Evolutionary conservation across 768 basidiomycete species (phyloP).

Genomic region (Russula sp.): DNA sequence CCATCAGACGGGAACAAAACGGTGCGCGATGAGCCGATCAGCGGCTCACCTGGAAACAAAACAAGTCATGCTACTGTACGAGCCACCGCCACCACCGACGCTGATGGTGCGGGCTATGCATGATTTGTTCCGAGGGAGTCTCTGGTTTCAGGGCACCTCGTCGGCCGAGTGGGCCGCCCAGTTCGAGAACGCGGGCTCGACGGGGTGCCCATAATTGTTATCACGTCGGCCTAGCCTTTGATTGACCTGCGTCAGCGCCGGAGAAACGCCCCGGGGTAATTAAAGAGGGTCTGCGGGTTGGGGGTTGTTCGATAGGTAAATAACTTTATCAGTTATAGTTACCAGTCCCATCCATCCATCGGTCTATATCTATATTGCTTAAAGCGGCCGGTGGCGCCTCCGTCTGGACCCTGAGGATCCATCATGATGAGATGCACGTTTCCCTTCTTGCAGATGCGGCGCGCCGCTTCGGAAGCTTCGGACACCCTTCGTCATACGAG

Average conservation of each 20-base stretch:
- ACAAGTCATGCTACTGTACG: too few relatives aligned
- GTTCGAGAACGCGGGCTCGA: too few relatives aligned
- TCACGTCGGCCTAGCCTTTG: neutral
- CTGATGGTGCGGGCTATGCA: too few relatives aligned
- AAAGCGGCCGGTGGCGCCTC: neutral
- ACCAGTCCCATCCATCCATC: neutral
- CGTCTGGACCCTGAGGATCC: neutral
- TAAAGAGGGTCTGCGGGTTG: neutral
- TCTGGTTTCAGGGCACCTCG: too few relatives aligned
- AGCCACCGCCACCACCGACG: too few relatives aligned
- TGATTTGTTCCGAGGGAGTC: too few relatives aligned
- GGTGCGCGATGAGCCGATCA: too few relatives aligned
- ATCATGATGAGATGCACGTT: conserved; percentile 2
- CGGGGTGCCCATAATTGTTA: neutral
- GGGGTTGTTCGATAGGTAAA: neutral
- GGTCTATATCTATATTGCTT: neutral
- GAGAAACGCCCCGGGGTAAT: neutral
- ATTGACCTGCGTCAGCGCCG: neutral
- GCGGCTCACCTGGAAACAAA: too few relatives aligned
- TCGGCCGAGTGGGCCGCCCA: too few relatives aligned
- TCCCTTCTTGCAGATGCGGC: neutral
- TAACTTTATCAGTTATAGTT: neutral
- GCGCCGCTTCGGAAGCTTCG: neutral
- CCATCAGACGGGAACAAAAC: too few relatives aligned
- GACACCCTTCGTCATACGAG: neutral